Conservation (phyloP, 176 grass and related monocot species). For the Avena insularis region DNA sequence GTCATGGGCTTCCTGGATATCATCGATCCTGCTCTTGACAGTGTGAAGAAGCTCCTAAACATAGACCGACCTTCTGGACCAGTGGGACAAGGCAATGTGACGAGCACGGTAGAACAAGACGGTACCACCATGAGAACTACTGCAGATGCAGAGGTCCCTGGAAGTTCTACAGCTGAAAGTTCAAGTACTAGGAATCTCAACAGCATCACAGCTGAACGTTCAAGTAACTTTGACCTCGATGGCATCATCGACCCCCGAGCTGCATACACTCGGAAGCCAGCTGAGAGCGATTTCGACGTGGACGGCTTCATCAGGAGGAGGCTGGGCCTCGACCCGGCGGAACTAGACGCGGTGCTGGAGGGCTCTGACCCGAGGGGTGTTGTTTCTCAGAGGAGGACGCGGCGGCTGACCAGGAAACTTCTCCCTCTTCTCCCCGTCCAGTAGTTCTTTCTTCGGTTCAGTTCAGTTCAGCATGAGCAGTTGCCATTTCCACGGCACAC, state of each 20-base stretch:
- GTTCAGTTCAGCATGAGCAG: background rate
- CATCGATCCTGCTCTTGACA: slow-evolving; percentile 93
- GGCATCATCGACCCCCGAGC: slow-evolving; percentile 18
- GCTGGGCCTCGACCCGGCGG: slow-evolving; percentile 58
- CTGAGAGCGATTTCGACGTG: slow-evolving; percentile 58
- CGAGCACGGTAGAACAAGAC: slow-evolving; percentile 14
- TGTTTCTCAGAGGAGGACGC: slow-evolving; percentile 55
- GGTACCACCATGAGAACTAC: slow-evolving; percentile 22
- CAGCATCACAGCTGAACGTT: slow-evolving; percentile 28
- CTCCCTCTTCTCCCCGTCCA: slow-evolving; percentile 51
- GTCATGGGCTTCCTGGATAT: slow-evolving; percentile 88
- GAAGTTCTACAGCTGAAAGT: slow-evolving; percentile 16
- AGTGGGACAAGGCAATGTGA: slow-evolving; percentile 37
- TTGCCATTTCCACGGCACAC: background rate
- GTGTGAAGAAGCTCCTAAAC: slow-evolving; percentile 81
- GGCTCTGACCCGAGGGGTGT: slow-evolving; percentile 50
- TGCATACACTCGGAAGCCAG: background rate
- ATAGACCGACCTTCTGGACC: slow-evolving; percentile 55
- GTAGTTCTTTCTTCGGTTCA: background rate
- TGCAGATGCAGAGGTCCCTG: slow-evolving; percentile 8
- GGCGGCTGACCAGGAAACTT: slow-evolving; percentile 51
- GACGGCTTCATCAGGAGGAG: slow-evolving; percentile 70
- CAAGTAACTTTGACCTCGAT: background rate
- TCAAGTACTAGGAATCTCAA: slow-evolving; percentile 16
- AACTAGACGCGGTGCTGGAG: slow-evolving; percentile 66